Evolutionary conservation across 768 basidiomycete genomes (phyloP).

Genomic region (Tylopilus vinaceipallidus): DNA sequence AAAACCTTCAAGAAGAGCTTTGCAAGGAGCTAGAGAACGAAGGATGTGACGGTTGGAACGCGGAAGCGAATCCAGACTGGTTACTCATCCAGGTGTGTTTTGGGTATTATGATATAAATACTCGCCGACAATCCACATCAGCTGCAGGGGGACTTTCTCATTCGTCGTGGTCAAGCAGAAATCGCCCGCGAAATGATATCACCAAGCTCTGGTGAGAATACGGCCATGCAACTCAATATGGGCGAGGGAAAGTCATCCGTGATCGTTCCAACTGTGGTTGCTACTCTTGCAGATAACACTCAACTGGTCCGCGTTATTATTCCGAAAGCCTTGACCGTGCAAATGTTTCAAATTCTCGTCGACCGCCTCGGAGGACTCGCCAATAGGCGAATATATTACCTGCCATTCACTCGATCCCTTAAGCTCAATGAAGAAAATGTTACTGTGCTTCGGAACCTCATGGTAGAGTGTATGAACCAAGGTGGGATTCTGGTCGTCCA

Average conservation of each 20-base stretch:
- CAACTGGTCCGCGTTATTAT: conserved; percentile 48
- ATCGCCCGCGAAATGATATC: conserved; percentile 48
- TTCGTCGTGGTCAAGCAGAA: conserved; percentile 41
- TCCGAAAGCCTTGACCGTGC: conserved; percentile 44
- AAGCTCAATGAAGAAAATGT: conserved; percentile 18
- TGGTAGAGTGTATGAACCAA: conserved; percentile 37
- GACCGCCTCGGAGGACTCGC: conserved; percentile 42
- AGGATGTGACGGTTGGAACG: conserved; percentile 20
- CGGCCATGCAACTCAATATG: conserved; percentile 53
- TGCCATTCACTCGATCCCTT: conserved; percentile 49
- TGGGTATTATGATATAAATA: neutral
- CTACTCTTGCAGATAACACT: conserved; percentile 41
- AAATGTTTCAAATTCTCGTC: conserved; percentile 50
- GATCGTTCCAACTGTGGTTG: conserved; percentile 44
- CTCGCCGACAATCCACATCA: too few relatives aligned
- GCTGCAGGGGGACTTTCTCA: conserved; percentile 45
- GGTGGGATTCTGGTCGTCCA: conserved; percentile 48
- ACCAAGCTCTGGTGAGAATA: conserved; percentile 36
- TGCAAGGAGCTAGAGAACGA: conserved; percentile 25
- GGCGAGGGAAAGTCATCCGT: conserved; percentile 54
- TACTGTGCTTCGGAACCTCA: conserved; percentile 29
- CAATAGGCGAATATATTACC: conserved; percentile 46
- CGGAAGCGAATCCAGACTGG: conserved; percentile 38
- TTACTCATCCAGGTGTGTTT: conserved; percentile 41
- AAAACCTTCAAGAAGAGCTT: conserved; percentile 31